Conservation (phyloP, 2,329 filamentous ascomycete genomes). For the Sporothrix phasma region DNA sequence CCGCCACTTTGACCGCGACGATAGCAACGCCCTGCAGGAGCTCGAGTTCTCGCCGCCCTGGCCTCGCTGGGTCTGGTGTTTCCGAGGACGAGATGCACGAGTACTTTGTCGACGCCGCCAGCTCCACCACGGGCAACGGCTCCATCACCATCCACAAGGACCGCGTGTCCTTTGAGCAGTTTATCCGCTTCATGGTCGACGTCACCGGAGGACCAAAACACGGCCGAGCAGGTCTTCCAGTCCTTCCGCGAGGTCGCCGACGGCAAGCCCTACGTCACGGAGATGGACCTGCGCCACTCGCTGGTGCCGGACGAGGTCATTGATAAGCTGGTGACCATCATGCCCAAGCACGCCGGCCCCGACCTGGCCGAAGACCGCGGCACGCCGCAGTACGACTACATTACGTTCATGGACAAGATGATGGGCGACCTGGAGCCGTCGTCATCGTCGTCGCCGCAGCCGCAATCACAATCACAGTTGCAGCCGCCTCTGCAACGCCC, state of each 20-base stretch:
- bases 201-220: slow-evolving; percentile 98
- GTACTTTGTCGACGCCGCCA: slow-evolving; percentile 81
- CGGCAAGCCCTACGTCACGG: slow-evolving; percentile 96
- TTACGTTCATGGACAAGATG: slow-evolving; percentile 89
- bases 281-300: slow-evolving; percentile 89
- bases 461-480: neutral
- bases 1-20: slow-evolving; percentile 91
- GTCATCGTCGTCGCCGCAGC: slow-evolving; percentile 22
- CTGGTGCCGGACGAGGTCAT: slow-evolving; percentile 96
- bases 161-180: slow-evolving; percentile 93
- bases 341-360: slow-evolving; percentile 74
- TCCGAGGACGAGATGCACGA: slow-evolving; percentile 98
- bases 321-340: slow-evolving; percentile 77
- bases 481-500: neutral
- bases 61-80: slow-evolving; percentile 89
- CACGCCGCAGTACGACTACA: slow-evolving; percentile 86
- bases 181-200: slow-evolving; percentile 98
- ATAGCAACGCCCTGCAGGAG: slow-evolving; percentile 81
- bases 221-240: slow-evolving; percentile 95
- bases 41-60: slow-evolving; percentile 88
- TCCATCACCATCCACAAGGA: slow-evolving; percentile 36
- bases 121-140: slow-evolving; percentile 21
- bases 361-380: slow-evolving; percentile 78
- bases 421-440: slow-evolving; percentile 32
- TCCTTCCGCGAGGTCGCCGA: slow-evolving; percentile 96